A percentile compares a stretch with the other conserved stretches of the same genome.
These are phyloP conservation scores for Leishmania tarentolae DNA, from an alignment of 208 protist species.

Conservation along the genomic window DNA sequence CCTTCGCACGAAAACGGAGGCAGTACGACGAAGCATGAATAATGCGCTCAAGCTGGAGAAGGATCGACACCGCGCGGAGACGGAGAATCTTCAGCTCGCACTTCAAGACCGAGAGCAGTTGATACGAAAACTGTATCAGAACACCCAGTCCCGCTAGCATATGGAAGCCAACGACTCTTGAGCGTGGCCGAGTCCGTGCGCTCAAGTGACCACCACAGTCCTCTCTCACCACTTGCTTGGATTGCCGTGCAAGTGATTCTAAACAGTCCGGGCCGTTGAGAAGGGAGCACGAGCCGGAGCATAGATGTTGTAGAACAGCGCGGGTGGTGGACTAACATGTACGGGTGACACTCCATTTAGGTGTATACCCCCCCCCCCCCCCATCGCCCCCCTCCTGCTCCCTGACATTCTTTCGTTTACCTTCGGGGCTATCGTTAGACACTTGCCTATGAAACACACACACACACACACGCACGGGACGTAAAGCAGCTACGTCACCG, in stretches of 20 bases:
- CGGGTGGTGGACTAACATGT: background rate
- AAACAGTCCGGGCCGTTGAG: background rate
- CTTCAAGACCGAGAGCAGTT: slow-evolving; percentile 72
- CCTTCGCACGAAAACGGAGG: slow-evolving; percentile 55
- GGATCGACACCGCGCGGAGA: slow-evolving; percentile 39
- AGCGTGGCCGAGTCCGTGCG: background rate
- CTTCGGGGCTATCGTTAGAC: background rate
- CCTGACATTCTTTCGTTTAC: background rate
- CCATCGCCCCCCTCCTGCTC: background rate
- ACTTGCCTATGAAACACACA: background rate
- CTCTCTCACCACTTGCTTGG: background rate
- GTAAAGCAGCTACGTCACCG: background rate
- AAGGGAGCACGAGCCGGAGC: background rate
- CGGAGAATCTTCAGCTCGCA: slow-evolving; percentile 53
- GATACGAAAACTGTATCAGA: slow-evolving; percentile 59
- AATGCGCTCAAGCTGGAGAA: slow-evolving; percentile 43
- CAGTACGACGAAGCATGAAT: slow-evolving; percentile 47
- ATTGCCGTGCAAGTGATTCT: background rate
- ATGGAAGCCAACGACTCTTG: background rate
- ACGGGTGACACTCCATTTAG: background rate
- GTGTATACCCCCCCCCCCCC: background rate
- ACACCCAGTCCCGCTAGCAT: slow-evolving; percentile 4
- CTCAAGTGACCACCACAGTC: background rate
- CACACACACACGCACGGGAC: background rate
- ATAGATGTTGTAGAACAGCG: background rate